Evolutionary conservation across 2,329 filamentous ascomycete genomes (phyloP).

Genomic region (Penicillium sp.): DNA sequence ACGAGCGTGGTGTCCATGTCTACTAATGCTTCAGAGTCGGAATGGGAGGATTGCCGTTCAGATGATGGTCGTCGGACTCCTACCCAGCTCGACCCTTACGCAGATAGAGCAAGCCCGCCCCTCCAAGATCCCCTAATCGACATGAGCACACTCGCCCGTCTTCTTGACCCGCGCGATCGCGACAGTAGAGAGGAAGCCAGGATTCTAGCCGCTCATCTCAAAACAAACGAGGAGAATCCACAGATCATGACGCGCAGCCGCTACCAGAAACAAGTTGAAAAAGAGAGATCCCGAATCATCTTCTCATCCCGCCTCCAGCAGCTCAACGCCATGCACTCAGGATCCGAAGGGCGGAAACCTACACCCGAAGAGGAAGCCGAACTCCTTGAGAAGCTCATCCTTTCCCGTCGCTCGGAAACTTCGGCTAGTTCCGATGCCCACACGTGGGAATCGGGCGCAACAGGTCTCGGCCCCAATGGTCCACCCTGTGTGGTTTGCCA

Average conservation of each 20-base stretch:
- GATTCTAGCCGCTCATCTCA: constrained; percentile 76
- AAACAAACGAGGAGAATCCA: constrained; percentile 50
- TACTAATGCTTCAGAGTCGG: constrained; percentile 52
- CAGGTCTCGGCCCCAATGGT: constrained; percentile 69
- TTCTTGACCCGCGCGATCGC: constrained; percentile 75
- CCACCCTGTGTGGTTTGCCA: constrained; percentile 95
- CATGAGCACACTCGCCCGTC: constrained; percentile 68
- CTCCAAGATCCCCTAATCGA: constrained; percentile 63
- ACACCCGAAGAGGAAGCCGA: constrained; percentile 57
- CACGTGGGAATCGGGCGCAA: constrained; percentile 69
- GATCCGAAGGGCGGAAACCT: constrained; percentile 32
- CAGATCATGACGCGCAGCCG: constrained; percentile 77
- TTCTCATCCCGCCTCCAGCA: constrained; percentile 48
- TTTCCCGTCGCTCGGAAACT: constrained; percentile 50
- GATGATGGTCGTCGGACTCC: constrained; percentile 65
- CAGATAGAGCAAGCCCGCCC: constrained; percentile 53
- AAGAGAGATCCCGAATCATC: constrained; percentile 69
- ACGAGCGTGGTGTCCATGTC: constrained; percentile 77
- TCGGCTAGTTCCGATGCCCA: constrained; percentile 16
- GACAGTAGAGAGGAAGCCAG: constrained; percentile 80
- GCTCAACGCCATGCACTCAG: constrained; percentile 10
- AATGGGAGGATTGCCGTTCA: constrained; percentile 49
- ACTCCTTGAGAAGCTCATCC: constrained; percentile 59
- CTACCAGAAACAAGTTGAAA: constrained; percentile 67
- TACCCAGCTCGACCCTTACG: constrained; percentile 63